phyloP scores from a whole-genome alignment of 2,329 filamentous ascomycete species.

The Fusarium protoensiforme region DNA sequence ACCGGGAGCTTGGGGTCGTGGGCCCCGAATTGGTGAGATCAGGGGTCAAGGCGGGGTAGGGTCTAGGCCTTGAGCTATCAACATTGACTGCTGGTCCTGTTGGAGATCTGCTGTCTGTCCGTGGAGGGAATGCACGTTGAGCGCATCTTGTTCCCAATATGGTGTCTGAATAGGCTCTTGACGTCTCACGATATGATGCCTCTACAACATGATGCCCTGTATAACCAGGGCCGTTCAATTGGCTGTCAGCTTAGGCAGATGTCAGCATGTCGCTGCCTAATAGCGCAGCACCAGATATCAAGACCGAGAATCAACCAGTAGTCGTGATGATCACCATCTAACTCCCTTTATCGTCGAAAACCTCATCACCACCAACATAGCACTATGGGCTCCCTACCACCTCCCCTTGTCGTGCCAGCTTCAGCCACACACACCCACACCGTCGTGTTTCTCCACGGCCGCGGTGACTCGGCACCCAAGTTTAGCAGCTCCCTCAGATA shows the following conservation, averaged over 20 bases:
- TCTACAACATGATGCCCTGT: neutral
- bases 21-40: neutral
- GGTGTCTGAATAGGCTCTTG: neutral
- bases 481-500: conserved; percentile 46
- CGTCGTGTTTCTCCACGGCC: conserved; percentile 58
- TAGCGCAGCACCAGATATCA: neutral
- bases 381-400: neutral
- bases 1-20: neutral
- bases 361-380: neutral
- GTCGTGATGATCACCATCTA: neutral
- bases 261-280: neutral
- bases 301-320: neutral
- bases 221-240: neutral
- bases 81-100: neutral
- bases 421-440: conserved; percentile 52
- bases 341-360: neutral
- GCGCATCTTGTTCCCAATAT: neutral
- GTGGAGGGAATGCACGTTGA: neutral
- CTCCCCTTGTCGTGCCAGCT: neutral
- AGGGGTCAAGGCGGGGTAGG: neutral
- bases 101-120: neutral
- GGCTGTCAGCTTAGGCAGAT: neutral
- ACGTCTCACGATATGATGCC: neutral
- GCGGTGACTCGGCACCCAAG: conserved; percentile 52
- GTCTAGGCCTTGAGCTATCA: neutral